These are phyloP conservation scores for Ophiostoma angusticollis DNA, from an alignment of 2,329 filamentous ascomycete species.

Conservation along the genomic window DNA sequence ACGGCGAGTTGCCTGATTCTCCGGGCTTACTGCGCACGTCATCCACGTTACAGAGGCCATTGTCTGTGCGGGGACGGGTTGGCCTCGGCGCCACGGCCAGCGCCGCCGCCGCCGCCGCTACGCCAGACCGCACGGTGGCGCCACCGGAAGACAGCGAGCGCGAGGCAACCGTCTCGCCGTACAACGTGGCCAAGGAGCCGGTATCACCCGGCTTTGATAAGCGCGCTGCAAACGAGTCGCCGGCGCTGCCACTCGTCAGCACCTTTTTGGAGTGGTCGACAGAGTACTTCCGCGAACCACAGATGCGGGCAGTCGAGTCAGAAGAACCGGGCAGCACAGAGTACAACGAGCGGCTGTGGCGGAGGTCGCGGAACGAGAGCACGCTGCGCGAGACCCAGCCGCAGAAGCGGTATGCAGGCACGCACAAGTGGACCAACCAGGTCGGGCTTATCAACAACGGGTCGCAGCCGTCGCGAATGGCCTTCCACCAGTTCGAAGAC, in stretches of 20 bases:
- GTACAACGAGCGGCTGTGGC: slow-evolving; percentile 91
- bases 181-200: slow-evolving; percentile 65
- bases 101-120: slow-evolving; percentile 7
- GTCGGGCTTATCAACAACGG: slow-evolving; percentile 77
- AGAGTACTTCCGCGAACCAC: slow-evolving; percentile 93
- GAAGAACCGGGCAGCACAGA: slow-evolving; percentile 94
- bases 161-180: slow-evolving; percentile 51
- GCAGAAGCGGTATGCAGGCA: slow-evolving; percentile 76
- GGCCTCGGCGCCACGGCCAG: neutral
- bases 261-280: slow-evolving; percentile 91
- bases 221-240: slow-evolving; percentile 44
- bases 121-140: slow-evolving; percentile 29
- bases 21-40: slow-evolving; percentile 24
- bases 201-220: slow-evolving; percentile 62
- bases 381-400: slow-evolving; percentile 90
- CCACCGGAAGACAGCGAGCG: slow-evolving; percentile 67
- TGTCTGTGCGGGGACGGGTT: neutral
- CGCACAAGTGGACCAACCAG: slow-evolving; percentile 74
- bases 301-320: slow-evolving; percentile 93
- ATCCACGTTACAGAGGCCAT: slow-evolving; percentile 17
- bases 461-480: slow-evolving; percentile 81
- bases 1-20: slow-evolving; percentile 12
- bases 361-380: slow-evolving; percentile 79
- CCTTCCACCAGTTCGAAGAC: slow-evolving; percentile 95
- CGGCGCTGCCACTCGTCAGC: slow-evolving; percentile 64